Evolutionary conservation across 208 protist genomes (phyloP), one percentile per base, ranked within the genome.

Genomic region (Plasmodiophora brassicae): DNA sequence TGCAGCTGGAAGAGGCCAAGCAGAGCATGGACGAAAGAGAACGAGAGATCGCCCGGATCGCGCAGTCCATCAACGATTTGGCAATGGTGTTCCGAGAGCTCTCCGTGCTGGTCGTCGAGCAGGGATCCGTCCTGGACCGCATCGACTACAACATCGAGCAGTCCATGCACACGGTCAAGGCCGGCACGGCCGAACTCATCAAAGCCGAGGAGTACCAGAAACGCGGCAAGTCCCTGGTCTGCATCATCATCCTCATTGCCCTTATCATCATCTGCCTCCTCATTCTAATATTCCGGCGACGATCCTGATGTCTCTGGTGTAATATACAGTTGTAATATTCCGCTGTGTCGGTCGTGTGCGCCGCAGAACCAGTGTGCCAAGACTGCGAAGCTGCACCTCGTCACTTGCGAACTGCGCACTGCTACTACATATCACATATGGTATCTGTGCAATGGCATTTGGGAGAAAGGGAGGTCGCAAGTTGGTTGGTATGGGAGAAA

Each of bases 151-250:
- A 86, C 22, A 10, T 86, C 43, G 84, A 86, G 20, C 20, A 86
- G 71, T 32, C 84, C 32, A 72, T 86, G 45, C n/a, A 86, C 36
- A 20, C 20, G 45, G 32, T 71, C 20, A 22, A 50, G 22, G 71
- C 46, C 36, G 84, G 20, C 1, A 28, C 45, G 20, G 20, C 28
- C 1, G 84, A 86, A 86, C 10, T 86, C 43, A 43, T 86, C 20
- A 86, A 86, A 86, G 38, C 84, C 28, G 84, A 86, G 43, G 71
- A 86, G 71, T 60, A 84, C 25, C 71, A 84, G 45, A 84, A 84
- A 84, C 38, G 38, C 32, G 32, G 38, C 32, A 38, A 60, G 25
- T n/a, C 38, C 45, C 14, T 41, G 14, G 14, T 14, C 45, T 84
- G 71, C 25, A 84, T 84, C 22, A 41, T 84, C 14, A 84, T 84